Evolutionary conservation across 768 basidiomycete species (phyloP).

Genomic region (Tephrocybe sp.): DNA sequence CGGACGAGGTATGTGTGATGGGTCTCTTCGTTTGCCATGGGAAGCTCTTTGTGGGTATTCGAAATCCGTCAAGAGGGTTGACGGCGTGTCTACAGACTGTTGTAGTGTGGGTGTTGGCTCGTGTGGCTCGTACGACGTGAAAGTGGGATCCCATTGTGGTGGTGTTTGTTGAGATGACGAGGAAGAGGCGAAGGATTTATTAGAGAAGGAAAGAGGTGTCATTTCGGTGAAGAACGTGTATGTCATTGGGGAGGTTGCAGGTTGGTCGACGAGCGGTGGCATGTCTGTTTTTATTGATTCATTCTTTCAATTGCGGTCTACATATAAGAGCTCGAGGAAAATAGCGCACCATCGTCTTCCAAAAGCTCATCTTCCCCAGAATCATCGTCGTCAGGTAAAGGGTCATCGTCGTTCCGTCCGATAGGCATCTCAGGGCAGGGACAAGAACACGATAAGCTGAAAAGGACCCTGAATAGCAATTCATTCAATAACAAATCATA

Average conservation of each 20-base stretch:
- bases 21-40: constrained; percentile 64
- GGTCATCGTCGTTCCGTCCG: no score
- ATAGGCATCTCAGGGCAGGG: no score
- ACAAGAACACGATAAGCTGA: no score
- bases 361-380: no score
- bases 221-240: constrained; percentile 11
- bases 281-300: constrained; percentile 1
- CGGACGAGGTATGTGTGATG: constrained; percentile 76
- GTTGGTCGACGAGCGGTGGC: constrained; percentile 6
- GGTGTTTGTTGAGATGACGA: not conserved
- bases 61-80: no score
- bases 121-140: not conserved
- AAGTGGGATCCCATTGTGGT: not conserved
- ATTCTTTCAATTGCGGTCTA: no score
- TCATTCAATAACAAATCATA: no score
- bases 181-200: not conserved
- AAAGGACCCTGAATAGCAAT: no score
- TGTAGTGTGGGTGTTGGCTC: not conserved
- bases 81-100: not conserved
- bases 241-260: not conserved
- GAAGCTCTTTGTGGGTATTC: constrained; percentile 31
- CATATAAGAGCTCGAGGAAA: no score
- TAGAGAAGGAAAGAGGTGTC: constrained; percentile 2
- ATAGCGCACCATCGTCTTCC: no score
- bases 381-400: no score